Evolutionary conservation across 2,329 filamentous ascomycete genomes (phyloP), one percentile per base, ranked within the genome.

Genomic region (Fusarium neocosmosporiellum): DNA sequence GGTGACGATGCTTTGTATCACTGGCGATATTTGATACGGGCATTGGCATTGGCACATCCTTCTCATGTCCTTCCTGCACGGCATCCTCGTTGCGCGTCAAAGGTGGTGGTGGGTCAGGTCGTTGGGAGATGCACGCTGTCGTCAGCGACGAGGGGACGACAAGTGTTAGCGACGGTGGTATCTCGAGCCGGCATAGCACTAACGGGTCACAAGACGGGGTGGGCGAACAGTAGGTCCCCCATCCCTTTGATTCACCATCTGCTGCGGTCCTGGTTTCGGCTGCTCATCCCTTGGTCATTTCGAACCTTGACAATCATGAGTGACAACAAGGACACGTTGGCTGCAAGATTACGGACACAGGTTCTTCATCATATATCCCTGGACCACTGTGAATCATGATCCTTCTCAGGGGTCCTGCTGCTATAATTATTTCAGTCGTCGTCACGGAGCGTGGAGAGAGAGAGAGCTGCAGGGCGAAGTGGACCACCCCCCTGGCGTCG

Each of bases 71-170:
- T 18, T 50, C 46, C 46, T 50, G 46, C 46, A 50, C 46, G 18
- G 46, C 46, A 50, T 50, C 46, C 27, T 50, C 46, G 46, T 50
- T 50, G 46, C 46, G 46, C 46, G 46, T 50, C 27, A 29, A 27
- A 31, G 27, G 31, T 43, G 48, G 29, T 24, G 65, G 66, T 50
- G 63, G 53, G 69, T 69, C 60, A n/a, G 70, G 46, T 63, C 63
- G 63, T 57, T 66, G 67, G 65, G 37, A 60, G 57, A 71, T 60
- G 70, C 70, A 72, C 55, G 63, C 20, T 72, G 70, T 73, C 67
- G 59, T 72, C 69, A 72, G 69, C 20, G 50, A 20, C 7, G n/a
- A 22, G 20, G 39, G 39, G 20, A 43, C 20, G 39, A 36, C 36
- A 46, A 66, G 53, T 69, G 57, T 71, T 71, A 69, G 68, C 46